These are phyloP conservation scores for Silene vulgaris DNA, from an alignment of 179 eudicot species.

Conservation along the genomic window DNA sequence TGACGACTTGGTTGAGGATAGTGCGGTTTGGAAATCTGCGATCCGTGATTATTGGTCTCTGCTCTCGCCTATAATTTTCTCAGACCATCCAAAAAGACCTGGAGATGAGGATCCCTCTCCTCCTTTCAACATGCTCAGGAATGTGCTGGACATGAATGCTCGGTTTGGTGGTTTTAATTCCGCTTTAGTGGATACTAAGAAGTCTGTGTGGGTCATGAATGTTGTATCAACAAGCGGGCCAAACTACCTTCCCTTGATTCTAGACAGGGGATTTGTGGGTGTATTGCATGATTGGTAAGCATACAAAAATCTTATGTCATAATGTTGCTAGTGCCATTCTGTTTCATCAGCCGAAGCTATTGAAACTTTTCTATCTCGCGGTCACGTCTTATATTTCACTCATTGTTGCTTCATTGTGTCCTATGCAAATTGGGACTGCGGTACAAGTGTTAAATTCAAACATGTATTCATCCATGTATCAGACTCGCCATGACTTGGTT, in stretches of 20 bases:
- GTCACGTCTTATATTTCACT: not conserved
- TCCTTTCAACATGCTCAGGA: conserved; percentile 93
- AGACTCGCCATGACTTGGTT: not conserved
- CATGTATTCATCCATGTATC: not conserved
- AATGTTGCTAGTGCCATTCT: not conserved
- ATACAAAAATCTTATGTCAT: not conserved
- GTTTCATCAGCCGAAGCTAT: not conserved
- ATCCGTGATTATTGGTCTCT: conserved; percentile 90
- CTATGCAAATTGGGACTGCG: too few relatives aligned
- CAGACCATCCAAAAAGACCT: conserved; percentile 99
- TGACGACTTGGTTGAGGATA: conserved; percentile 78
- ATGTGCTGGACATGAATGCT: conserved; percentile 96
- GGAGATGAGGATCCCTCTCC: conserved; percentile 99
- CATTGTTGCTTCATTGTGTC: not conserved
- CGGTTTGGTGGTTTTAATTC: conserved; percentile 80
- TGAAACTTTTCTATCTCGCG: not conserved
- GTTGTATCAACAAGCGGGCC: conserved; percentile 83
- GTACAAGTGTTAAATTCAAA: not conserved
- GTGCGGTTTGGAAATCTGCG: conserved; percentile 58
- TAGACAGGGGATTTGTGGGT: conserved; percentile 86
- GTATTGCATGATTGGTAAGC: conserved; percentile 91
- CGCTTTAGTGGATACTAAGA: conserved; percentile 71
- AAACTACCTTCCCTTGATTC: conserved; percentile 68
- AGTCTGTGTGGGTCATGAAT: conserved; percentile 99
- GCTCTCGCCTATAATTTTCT: conserved; percentile 88